These are phyloP conservation scores for Thraustotheca clavata DNA, from an alignment of 352 stramenopile species.

Conservation along the genomic window DNA sequence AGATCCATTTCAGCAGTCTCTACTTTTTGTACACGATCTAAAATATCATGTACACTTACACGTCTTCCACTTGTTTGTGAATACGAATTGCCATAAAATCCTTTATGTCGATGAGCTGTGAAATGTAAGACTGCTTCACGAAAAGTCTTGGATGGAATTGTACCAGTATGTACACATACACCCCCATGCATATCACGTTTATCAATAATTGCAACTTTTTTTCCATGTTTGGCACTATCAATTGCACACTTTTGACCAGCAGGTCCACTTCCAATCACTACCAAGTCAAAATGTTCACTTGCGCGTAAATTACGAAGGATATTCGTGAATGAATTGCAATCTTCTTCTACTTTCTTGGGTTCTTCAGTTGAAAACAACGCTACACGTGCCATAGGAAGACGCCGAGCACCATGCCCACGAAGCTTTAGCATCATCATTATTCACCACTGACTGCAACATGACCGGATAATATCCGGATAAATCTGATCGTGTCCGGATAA, in stretches of 20 bases:
- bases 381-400: neutral
- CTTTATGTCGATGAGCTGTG: slow-evolving; percentile 80
- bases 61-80: slow-evolving; percentile 41
- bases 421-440: neutral
- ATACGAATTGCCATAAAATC: slow-evolving; percentile 77
- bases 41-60: slow-evolving; percentile 71
- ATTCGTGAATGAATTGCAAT: slow-evolving; percentile 37
- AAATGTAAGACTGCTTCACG: slow-evolving; percentile 84
- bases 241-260: slow-evolving; percentile 86
- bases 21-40: slow-evolving; percentile 78
- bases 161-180: slow-evolving; percentile 85
- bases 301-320: slow-evolving; percentile 72
- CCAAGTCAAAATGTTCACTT: slow-evolving; percentile 83
- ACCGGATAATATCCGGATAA: too few species aligned
- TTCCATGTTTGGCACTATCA: slow-evolving; percentile 80
- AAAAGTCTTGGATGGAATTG: slow-evolving; percentile 85
- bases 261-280: slow-evolving; percentile 83
- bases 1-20: slow-evolving; percentile 79
- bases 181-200: slow-evolving; percentile 84
- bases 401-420: neutral
- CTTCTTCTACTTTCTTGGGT: slow-evolving; percentile 4
- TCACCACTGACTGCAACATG: too few species aligned
- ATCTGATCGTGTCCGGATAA: too few species aligned
- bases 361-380: slow-evolving; percentile 2
- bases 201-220: slow-evolving; percentile 80